Conservation (phyloP, 2,329 filamentous ascomycete species). For the Stenocarpella maydis region DNA sequence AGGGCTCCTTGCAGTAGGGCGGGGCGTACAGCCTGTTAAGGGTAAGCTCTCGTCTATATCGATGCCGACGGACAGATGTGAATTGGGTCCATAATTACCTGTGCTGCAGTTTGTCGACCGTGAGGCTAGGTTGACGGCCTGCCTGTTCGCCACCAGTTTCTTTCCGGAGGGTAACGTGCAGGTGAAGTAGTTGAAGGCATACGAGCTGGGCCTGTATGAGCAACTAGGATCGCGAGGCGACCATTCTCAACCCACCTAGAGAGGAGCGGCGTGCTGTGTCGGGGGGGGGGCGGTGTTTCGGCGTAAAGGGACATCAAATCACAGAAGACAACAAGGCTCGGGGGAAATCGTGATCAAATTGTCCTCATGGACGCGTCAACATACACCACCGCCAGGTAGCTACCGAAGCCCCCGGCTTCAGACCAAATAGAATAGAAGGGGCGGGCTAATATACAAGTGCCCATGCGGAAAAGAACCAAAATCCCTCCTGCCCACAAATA, state of each 20-base stretch:
- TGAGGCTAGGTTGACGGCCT: slow-evolving; percentile 49
- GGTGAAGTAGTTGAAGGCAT: slow-evolving; percentile 2
- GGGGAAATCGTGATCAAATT: slow-evolving; percentile 8
- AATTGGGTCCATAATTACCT: neutral
- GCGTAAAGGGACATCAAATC: neutral
- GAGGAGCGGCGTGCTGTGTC: neutral
- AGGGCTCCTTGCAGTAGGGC: slow-evolving; percentile 54
- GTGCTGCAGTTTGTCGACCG: slow-evolving; percentile 44
- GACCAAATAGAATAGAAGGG: neutral
- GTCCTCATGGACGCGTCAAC: slow-evolving; percentile 11
- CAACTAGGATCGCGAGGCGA: neutral
- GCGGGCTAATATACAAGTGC: slow-evolving; percentile 28
- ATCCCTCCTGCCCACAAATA: neutral
- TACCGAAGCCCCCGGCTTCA: neutral
- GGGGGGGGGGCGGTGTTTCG: neutral
- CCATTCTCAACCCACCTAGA: no score
- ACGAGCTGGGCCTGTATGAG: slow-evolving; percentile 10
- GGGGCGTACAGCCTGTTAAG: slow-evolving; percentile 54
- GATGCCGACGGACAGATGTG: no score
- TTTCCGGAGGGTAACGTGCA: slow-evolving; percentile 40
- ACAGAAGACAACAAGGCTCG: neutral
- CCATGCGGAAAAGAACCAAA: neutral
- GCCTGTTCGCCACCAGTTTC: slow-evolving; percentile 50
- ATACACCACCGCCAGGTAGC: neutral
- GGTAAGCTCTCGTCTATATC: slow-evolving; percentile 43